These are phyloP conservation scores for Ascodesmis nigricans DNA, from an alignment of 495 filamentous ascomycete species.

Conservation along the genomic window DNA sequence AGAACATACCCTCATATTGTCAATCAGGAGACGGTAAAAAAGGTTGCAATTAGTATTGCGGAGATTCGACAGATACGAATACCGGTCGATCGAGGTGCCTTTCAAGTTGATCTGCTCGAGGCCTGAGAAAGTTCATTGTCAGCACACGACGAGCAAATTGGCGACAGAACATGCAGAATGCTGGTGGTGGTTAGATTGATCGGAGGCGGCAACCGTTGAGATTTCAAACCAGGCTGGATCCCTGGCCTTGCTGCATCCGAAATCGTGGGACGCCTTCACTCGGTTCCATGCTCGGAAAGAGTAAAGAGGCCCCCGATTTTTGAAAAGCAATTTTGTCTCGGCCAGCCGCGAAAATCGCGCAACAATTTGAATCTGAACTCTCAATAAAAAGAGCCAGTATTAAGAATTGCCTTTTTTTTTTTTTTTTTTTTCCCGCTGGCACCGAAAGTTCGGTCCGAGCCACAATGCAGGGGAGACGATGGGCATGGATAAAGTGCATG, in stretches of 20 bases:
- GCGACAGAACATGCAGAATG: constrained; percentile 2
- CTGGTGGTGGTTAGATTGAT: neutral
- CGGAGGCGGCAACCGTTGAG: too few relatives aligned
- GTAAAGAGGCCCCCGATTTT: too few relatives aligned
- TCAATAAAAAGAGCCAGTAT: constrained; percentile 5
- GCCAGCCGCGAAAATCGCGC: constrained; percentile 2
- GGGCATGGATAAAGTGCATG: too few relatives aligned
- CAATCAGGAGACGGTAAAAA: constrained; percentile 81
- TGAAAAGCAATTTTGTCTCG: too few relatives aligned
- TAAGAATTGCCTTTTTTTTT: too few relatives aligned
- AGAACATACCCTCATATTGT: constrained; percentile 49
- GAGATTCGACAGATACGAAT: constrained; percentile 73
- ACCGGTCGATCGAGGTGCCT: constrained; percentile 71
- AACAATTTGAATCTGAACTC: constrained; percentile 5
- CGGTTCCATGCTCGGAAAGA: neutral
- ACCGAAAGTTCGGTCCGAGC: neutral
- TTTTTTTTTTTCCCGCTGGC: neutral
- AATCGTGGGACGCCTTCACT: neutral
- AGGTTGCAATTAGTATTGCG: constrained; percentile 78
- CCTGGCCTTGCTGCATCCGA: neutral
- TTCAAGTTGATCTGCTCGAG: constrained; percentile 55
- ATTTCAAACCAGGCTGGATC: neutral
- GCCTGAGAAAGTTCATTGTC: constrained; percentile 23
- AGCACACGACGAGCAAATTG: too few relatives aligned
- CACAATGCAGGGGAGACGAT: neutral